Base-by-base conservation (phyloP, 352 stramenopile species). In the Aphanomyces stellatus region DNA sequence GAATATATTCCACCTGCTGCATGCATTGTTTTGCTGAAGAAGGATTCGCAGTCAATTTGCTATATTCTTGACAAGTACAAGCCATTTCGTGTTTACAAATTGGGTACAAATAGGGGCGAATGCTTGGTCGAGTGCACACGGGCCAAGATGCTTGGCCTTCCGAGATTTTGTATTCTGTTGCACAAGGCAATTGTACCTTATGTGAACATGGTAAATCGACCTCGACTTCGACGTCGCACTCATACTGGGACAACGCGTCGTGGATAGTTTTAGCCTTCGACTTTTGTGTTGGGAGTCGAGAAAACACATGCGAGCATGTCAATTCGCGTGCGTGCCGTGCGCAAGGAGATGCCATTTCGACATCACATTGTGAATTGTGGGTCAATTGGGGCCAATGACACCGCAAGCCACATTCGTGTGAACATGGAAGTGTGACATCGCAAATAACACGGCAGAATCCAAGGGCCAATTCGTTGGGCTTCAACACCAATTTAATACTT, bases 361-460 rank as follows among this genome's bases (percentile, higher is more conserved):
- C 72, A 2, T 61, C 59, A 63, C 87, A 94, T 1, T 62, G 70
- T 7, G 77, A 68, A 19, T 88, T 93, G 70, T 96, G 87, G 22
- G 62, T 65, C 15, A 87, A 61, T 7, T 78, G 62, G 1, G 83
- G 77, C 75, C 76, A 93, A 35, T 95, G 88, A 56, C 88, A 96
- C 34, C 71, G 75, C 46, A 87, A 65, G 1, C 76, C 71, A 64
- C 88, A 96, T 7, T 60, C 59, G 57, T 96, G 88, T 22, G 76
- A 80, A 57, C 87, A 96, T 25, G 66, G 24, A 0, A 96, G 75
- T 17, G 66, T 17, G 51, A 78, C 67, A 0, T 73, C 70, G 42
- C 88, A 96, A n/a, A 88, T 43, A 19, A 92, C 76, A 4, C 69
- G 67, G 64, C 88, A 96, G 73, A 94, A 96, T 3, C 77, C 76